Evolutionary conservation across 805 yeast genomes (phyloP), one percentile per base, ranked within the genome.

Genomic region (Nakazawaea pomicola): DNA sequence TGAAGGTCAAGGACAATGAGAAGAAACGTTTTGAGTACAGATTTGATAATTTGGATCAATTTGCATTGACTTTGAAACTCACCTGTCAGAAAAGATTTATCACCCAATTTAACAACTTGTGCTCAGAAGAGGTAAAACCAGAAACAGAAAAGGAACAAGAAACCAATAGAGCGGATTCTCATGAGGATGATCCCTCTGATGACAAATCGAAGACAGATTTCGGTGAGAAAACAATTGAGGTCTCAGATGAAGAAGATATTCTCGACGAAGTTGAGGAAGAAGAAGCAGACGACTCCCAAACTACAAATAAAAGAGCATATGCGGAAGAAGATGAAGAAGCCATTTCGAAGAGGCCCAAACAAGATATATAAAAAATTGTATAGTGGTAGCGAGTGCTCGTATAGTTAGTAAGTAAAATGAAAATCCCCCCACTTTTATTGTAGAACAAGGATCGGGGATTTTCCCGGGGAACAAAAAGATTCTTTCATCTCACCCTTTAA

Each of bases 301-400:
- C 54, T 46, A 40, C 60, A 50, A 54, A 60, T 47, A 47, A 55
- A 44, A 56, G 64, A 48, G 53, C 61, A 41, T 60, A 56, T 18
- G 40, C 49, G 33, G 55, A 44, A 4, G 50, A 45, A 6, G 24
- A 18, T 10, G n/a, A 24, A 4, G 20, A 59, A 20, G 25, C 19
- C 21, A n/a, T 4, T 24, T n/a, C n/a, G n/a, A n/a, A n/a, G n/a
- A n/a, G n/a, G n/a, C n/a, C n/a, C n/a, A n/a, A n/a, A n/a, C n/a
- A n/a, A n/a, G n/a, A n/a, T n/a, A n/a, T n/a, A n/a, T n/a, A n/a
- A n/a, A n/a, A n/a, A n/a, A n/a, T n/a, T n/a, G n/a, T n/a, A n/a
- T n/a, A n/a, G n/a, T n/a, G n/a, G n/a, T n/a, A n/a, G n/a, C n/a
- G n/a, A n/a, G n/a, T n/a, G n/a, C n/a, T n/a, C n/a, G n/a, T n/a